Evolutionary conservation across 1,139 yeast genomes (phyloP), one percentile per base, ranked within the genome.

Genomic region (Yamadazyma taylorii): DNA sequence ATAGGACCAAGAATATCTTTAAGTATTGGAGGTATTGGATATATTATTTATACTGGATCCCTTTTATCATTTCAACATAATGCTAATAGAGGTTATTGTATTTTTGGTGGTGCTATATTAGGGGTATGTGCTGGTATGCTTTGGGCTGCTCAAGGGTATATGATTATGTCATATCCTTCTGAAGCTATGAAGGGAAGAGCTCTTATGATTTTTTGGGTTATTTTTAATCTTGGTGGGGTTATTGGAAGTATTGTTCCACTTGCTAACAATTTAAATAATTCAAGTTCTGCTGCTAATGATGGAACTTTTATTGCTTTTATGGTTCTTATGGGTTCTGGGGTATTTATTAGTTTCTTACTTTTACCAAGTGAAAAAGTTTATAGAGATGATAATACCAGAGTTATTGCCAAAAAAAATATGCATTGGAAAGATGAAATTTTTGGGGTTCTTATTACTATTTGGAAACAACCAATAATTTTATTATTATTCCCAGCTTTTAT

Each of bases 141-240:
- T 78, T 79, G 85, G 85, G 73, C 80, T 30, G 81, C 81, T 27
- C 84, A 78, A 53, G 81, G 82, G 40, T 63, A 76, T 30, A 68
- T 79, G 33, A 71, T 78, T 48, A 71, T 79, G 69, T 63, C 79
- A 13, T 79, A 79, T 46, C 78, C 84, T 5, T 56, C 76, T n/a
- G 84, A 79, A 56, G 55, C 61, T 34, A 61, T 55, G 30, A 79
- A 79, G 58, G 85, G 82, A 37, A 59, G 62, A 35, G 79, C 78
- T 37, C 68, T 79, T 36, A 66, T 69, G 72, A 55, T 74, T 16
- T 79, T 79, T 56, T 79, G 85, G 85, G 65, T 75, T 39, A 75
- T 79, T 40, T 79, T 79, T 66, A 78, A 79, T 60, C 59, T 79
- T 46, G 85, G 85, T 51, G 81, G 79, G 11, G 84, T 78, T 36